Conservation (phyloP, 2,329 filamentous ascomycete genomes). For the Dactylellina haptotyla region DNA sequence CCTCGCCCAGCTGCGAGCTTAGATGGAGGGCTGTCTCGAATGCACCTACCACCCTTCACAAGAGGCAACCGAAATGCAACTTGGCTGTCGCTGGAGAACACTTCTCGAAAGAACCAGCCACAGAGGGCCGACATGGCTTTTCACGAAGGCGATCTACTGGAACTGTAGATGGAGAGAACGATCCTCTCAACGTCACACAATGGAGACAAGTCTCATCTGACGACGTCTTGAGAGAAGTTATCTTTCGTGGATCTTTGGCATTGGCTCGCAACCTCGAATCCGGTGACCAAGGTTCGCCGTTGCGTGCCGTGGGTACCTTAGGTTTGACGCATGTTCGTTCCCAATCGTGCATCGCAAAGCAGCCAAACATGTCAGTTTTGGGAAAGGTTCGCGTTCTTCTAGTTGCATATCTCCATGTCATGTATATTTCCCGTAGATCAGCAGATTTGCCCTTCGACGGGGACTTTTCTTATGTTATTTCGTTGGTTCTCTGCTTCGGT, state of each 20-base stretch:
- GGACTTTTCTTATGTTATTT: conserved; percentile 37
- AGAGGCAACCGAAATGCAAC: conserved; percentile 16
- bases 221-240: conserved; percentile 6
- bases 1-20: conserved; percentile 23
- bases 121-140: too few species aligned
- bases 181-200: conserved; percentile 39
- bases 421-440: conserved; percentile 24
- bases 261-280: conserved; percentile 48
- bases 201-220: conserved; percentile 32
- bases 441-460: conserved; percentile 25
- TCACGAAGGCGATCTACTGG: too few species aligned
- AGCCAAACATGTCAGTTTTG: conserved; percentile 42
- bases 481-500: conserved; percentile 1
- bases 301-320: conserved; percentile 47
- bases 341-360: conserved; percentile 31
- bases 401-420: conserved; percentile 36
- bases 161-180: conserved; percentile 8
- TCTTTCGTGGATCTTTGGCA: conserved; percentile 51
- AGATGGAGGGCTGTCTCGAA: conserved; percentile 26
- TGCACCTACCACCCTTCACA: conserved; percentile 46
- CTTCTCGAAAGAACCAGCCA: neutral
- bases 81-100: conserved; percentile 10
- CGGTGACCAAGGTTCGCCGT: conserved; percentile 46
- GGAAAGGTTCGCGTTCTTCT: conserved; percentile 44
- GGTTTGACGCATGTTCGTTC: conserved; percentile 44